Conservation (phyloP, 768 basidiomycete genomes). For the Russula ochroleuca region DNA sequence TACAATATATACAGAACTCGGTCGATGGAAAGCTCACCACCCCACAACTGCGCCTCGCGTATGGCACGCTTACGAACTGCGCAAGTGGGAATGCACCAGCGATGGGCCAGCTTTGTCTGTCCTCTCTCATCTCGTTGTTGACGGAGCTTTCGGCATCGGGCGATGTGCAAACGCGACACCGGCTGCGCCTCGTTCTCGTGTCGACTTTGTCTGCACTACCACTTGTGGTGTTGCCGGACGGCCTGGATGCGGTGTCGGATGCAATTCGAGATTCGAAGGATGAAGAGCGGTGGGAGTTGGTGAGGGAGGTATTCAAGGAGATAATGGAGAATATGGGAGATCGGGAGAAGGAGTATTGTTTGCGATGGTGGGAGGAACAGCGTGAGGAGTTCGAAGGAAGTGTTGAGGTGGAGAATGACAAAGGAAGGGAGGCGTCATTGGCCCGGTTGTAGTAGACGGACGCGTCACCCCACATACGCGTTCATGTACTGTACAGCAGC, state of each 20-base stretch:
- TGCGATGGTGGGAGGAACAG: constrained; percentile 68
- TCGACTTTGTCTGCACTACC: constrained; percentile 63
- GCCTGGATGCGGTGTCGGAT: constrained; percentile 47
- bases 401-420: not conserved
- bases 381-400: constrained; percentile 2
- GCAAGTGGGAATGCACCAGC: constrained; percentile 42
- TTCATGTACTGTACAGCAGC: not conserved
- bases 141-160: constrained; percentile 17
- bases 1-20: constrained; percentile 50
- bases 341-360: constrained; percentile 58
- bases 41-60: constrained; percentile 68
- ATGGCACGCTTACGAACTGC: constrained; percentile 61
- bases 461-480: constrained; percentile 22
- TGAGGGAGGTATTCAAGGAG: constrained; percentile 57
- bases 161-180: constrained; percentile 39
- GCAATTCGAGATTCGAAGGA: constrained; percentile 33
- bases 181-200: constrained; percentile 60
- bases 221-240: constrained; percentile 48
- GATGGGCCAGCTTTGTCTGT: constrained; percentile 67
- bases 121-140: constrained; percentile 27
- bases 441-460: constrained; percentile 23
- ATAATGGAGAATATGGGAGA: constrained; percentile 63
- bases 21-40: constrained; percentile 55
- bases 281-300: constrained; percentile 42
- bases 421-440: not conserved